Evolutionary conservation across 2,329 filamentous ascomycete genomes (phyloP).

Genomic region (Cercospora sp.): DNA sequence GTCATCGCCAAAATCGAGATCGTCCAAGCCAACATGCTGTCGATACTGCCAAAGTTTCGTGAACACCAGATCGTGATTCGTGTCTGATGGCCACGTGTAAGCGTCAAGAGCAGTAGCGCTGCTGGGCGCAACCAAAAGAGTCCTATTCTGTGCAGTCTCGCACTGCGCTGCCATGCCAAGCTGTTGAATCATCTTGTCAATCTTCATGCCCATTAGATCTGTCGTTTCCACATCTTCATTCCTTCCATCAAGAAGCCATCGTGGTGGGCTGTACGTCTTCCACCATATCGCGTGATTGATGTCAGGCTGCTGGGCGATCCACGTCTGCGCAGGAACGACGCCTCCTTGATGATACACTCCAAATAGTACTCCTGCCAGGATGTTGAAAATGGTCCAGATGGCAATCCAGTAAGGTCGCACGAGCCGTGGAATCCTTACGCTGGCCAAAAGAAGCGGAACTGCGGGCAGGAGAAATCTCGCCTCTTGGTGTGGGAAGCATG

Average conservation of each 20-base stretch:
- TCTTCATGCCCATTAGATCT: slow-evolving; percentile 73
- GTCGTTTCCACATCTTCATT: slow-evolving; percentile 69
- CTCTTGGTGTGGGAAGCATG: slow-evolving; percentile 76
- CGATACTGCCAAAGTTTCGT: slow-evolving; percentile 69
- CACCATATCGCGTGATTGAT: slow-evolving; percentile 75
- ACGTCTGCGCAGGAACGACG: slow-evolving; percentile 72
- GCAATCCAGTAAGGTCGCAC: slow-evolving; percentile 24
- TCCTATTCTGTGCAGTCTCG: slow-evolving; percentile 53
- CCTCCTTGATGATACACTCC: slow-evolving; percentile 81
- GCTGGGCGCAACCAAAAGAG: slow-evolving; percentile 66
- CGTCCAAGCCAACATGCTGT: slow-evolving; percentile 74
- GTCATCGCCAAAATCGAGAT: slow-evolving; percentile 76
- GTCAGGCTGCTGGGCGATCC: slow-evolving; percentile 67
- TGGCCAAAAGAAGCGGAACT: slow-evolving; percentile 74
- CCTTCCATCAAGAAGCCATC: slow-evolving; percentile 76
- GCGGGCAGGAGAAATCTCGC: slow-evolving; percentile 75
- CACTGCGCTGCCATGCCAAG: slow-evolving; percentile 63
- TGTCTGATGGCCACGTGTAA: slow-evolving; percentile 39
- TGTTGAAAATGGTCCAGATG: slow-evolving; percentile 69
- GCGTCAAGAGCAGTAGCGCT: slow-evolving; percentile 70
- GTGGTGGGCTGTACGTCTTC: slow-evolving; percentile 82
- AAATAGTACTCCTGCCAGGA: slow-evolving; percentile 69
- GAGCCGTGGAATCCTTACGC: slow-evolving; percentile 64
- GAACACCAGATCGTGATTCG: slow-evolving; percentile 48
- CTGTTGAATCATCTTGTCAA: slow-evolving; percentile 60